These are phyloP conservation scores for Kodamaea plutei DNA, from an alignment of 1,139 yeast species.

Conservation along the genomic window DNA sequence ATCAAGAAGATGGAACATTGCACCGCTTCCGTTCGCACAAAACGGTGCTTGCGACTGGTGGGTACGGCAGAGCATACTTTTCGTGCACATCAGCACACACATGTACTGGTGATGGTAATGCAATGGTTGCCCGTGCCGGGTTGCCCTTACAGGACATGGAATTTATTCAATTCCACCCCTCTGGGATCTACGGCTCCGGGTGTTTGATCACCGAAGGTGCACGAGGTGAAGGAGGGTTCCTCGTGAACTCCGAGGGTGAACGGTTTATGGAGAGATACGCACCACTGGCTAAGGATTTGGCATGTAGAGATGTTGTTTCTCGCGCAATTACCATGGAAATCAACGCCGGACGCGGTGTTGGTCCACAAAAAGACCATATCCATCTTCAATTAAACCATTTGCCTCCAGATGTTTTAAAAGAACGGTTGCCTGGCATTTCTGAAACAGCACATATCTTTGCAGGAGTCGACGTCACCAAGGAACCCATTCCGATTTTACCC, in stretches of 20 bases:
- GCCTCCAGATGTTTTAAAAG: slow-evolving; percentile 84
- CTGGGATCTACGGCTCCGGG: slow-evolving; percentile 97
- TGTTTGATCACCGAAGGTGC: slow-evolving; percentile 98
- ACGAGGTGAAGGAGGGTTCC: slow-evolving; percentile 98
- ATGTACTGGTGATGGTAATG: slow-evolving; percentile 97
- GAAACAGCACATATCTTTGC: slow-evolving; percentile 97
- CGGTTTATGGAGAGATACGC: slow-evolving; percentile 99
- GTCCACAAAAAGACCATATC: slow-evolving; percentile 91
- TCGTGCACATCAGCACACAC: slow-evolving; percentile 98
- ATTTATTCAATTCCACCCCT: slow-evolving; percentile 97
- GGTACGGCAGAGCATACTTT: slow-evolving; percentile 96
- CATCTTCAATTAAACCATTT: slow-evolving; percentile 86
- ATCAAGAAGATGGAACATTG: slow-evolving; percentile 96
- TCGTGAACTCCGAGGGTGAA: slow-evolving; percentile 94
- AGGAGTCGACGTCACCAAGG: slow-evolving; percentile 97
- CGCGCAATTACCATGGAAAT: slow-evolving; percentile 97
- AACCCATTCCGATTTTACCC: slow-evolving; percentile 96
- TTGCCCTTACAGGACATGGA: slow-evolving; percentile 94
- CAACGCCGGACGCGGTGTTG: slow-evolving; percentile 98
- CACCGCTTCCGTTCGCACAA: slow-evolving; percentile 95
- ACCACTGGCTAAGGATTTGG: slow-evolving; percentile 95
- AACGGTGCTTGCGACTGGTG: slow-evolving; percentile 96
- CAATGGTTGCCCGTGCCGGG: slow-evolving; percentile 97
- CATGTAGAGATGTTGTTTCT: slow-evolving; percentile 95
- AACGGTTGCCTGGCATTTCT: slow-evolving; percentile 96